These are phyloP conservation scores for Tagetes patula DNA, from an alignment of 129 eudicot genomes.

Conservation along the genomic window DNA sequence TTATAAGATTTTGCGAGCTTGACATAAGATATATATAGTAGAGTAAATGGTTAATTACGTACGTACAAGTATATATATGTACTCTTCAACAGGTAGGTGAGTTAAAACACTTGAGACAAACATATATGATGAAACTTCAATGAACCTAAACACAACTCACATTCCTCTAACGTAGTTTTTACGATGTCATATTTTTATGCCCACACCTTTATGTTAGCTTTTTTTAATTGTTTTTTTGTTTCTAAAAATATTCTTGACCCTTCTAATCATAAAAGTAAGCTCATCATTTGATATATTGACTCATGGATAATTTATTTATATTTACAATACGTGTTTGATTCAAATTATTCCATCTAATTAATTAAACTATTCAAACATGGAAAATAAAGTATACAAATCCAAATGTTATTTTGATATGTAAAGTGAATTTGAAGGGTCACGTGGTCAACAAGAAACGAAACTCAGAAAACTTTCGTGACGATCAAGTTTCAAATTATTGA, in stretches of 20 bases:
- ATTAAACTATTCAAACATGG: conserved; percentile 18
- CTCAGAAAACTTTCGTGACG: conserved; percentile 14
- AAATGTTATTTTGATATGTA: background rate
- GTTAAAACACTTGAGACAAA: too few species aligned
- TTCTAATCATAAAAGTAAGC: background rate
- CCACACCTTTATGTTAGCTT: too few species aligned
- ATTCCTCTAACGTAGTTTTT: too few species aligned
- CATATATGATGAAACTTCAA: too few species aligned
- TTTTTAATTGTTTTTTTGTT: too few species aligned
- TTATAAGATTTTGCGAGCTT: too few species aligned
- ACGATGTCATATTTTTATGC: too few species aligned
- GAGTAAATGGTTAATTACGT: too few species aligned
- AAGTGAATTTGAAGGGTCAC: conserved; percentile 24
- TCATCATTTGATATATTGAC: conserved; percentile 5
- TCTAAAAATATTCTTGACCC: background rate
- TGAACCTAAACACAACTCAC: too few species aligned
- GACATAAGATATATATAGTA: too few species aligned
- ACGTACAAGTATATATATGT: too few species aligned
- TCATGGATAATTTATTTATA: background rate
- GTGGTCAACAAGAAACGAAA: conserved; percentile 32
- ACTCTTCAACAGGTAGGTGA: too few species aligned
- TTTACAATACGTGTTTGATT: conserved; percentile 12
- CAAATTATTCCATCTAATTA: conserved; percentile 9
- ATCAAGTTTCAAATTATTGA: conserved; percentile 18
- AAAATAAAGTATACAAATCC: background rate